Percentiles rank a stretch among this genome's conserved stretches.
These are phyloP conservation scores for Solanum habrochaites DNA, from an alignment of 257 asterid species.

Conservation along the genomic window DNA sequence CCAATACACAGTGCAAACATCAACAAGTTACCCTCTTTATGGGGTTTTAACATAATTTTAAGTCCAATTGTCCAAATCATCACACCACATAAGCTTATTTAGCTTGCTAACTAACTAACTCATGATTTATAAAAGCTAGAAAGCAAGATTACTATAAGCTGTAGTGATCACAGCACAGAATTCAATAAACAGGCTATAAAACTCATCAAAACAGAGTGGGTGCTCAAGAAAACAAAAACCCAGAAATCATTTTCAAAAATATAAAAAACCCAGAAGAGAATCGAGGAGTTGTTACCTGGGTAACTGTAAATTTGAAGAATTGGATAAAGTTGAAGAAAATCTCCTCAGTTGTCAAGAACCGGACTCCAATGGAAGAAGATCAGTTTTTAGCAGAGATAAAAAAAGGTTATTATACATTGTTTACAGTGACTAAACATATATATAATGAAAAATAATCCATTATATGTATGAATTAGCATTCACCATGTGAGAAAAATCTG, in stretches of 20 bases:
- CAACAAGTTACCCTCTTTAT: background rate
- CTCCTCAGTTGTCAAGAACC: background rate
- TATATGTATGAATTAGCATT: background rate
- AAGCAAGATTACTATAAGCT: background rate
- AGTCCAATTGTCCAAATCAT: background rate
- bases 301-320: background rate
- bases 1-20: background rate
- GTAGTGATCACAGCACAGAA: background rate
- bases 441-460: background rate
- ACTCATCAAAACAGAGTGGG: background rate
- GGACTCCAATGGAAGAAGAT: conserved; percentile 4
- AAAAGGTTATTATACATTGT: background rate
- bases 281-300: background rate
- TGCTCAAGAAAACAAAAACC: background rate
- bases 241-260: background rate
- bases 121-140: background rate
- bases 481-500: conserved; percentile 5
- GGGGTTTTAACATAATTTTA: background rate
- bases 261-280: background rate
- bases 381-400: background rate
- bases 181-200: background rate
- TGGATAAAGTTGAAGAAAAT: background rate
- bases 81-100: background rate
- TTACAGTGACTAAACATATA: background rate
- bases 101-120: background rate